Evolutionary conservation across 768 basidiomycete genomes (phyloP).

Genomic region (Termitomyces titanicus): DNA sequence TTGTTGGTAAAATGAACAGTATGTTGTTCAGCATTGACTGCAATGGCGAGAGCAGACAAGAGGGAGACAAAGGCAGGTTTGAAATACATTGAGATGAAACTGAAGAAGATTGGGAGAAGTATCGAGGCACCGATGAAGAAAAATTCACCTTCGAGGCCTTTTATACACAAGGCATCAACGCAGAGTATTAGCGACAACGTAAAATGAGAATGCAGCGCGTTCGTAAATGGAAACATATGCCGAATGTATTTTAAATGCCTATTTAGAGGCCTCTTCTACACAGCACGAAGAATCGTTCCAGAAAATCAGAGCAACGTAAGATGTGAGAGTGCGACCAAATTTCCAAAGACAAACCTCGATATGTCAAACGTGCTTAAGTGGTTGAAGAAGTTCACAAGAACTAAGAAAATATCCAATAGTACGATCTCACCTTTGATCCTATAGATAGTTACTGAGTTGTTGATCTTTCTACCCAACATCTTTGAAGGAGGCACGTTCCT

Average conservation of each 20-base stretch:
- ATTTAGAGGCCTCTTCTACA: background rate
- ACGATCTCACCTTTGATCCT: background rate
- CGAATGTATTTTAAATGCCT: background rate
- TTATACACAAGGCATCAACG: background rate
- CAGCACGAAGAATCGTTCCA: background rate
- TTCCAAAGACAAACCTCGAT: background rate
- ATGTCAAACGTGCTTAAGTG: background rate
- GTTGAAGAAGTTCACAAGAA: background rate
- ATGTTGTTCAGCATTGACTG: constrained; percentile 28
- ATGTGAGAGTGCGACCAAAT: background rate
- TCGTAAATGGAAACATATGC: too few species aligned
- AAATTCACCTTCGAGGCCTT: background rate
- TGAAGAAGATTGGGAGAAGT: background rate
- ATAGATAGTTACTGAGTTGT: background rate
- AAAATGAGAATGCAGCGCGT: background rate
- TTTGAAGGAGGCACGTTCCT: background rate
- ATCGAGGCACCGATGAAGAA: background rate
- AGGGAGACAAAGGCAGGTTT: constrained; percentile 15
- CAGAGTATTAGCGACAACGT: background rate
- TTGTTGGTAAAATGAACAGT: constrained; percentile 34
- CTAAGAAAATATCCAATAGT: background rate
- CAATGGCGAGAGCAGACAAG: constrained; percentile 14
- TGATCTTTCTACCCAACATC: background rate
- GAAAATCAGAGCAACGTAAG: background rate
- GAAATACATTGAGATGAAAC: constrained; percentile 6